Conservation (phyloP, 148 eudicot species). For the Amaranthus palmeri region DNA sequence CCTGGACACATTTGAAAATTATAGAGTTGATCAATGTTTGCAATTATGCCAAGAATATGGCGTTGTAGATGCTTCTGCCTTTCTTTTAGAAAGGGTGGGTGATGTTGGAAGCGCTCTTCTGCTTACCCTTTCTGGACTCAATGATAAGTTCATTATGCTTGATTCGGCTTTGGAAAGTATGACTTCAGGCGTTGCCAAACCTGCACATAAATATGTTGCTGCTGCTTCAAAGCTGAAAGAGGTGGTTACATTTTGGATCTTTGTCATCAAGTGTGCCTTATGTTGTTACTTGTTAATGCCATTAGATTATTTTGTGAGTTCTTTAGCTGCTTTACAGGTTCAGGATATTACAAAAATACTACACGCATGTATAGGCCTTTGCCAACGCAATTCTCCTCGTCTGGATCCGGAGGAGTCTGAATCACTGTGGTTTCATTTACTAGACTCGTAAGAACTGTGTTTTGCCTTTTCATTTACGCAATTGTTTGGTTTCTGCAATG, state of each 20-base stretch:
- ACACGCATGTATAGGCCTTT: conserved; percentile 72
- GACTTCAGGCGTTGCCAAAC: conserved; percentile 27
- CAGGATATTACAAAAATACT: conserved; percentile 50
- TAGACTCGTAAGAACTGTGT: conserved; percentile 67
- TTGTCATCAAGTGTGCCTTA: not conserved
- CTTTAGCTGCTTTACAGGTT: conserved; percentile 40
- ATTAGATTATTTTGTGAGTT: not conserved
- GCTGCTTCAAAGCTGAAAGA: conserved; percentile 49
- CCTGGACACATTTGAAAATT: conserved; percentile 81
- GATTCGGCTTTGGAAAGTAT: conserved; percentile 46
- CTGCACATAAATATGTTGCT: conserved; percentile 31
- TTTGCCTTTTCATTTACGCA: not conserved
- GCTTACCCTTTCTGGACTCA: conserved; percentile 62
- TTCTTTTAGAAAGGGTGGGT: conserved; percentile 87
- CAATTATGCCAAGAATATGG: conserved; percentile 85
- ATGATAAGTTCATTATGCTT: conserved; percentile 62
- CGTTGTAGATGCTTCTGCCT: conserved; percentile 83
- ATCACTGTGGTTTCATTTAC: conserved; percentile 87
- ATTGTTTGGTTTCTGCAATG: not conserved
- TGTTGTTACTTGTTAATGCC: not conserved
- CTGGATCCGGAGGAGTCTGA: conserved; percentile 80
- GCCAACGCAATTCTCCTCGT: conserved; percentile 82
- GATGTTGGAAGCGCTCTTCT: conserved; percentile 88
- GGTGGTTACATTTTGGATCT: conserved; percentile 33
- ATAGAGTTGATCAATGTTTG: conserved; percentile 87